Base-by-base conservation (phyloP, 2,329 filamentous ascomycete species). In the Trematosphaeria pertusa region DNA sequence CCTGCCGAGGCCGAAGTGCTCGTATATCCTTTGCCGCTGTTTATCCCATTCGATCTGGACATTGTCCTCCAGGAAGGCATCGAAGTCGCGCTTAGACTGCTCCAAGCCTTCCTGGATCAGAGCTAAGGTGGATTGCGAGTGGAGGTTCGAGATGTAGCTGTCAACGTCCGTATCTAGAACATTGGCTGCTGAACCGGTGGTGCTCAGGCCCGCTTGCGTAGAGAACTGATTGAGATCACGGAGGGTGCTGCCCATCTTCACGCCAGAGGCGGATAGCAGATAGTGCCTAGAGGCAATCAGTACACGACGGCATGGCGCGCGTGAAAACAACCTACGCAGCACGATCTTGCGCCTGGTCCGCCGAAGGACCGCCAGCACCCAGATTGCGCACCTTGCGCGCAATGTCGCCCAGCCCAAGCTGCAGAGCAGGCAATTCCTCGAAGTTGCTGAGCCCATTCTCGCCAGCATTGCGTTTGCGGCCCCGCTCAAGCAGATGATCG, bases 1-100 rank as follows among this genome's bases (percentile, higher is more conserved):
- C 53, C 73, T 76, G 33, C 77, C 79, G 12, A 99, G 87, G 11
- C 94, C 94, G 71, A 99, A 97, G 73, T 99, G 94, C 64, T 96
- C 87, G 73, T 97, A 97, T 55, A 99, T 96, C 57, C 87, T 87
- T 72, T 89, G 90, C 53, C 93, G 87, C 75, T 97, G 93, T 12
- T 88, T 87, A 61, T 97, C 92, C 92, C 94, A 97, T 70, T 97
- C 91, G 78, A 96, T 87, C 21, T 91, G 90, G 38, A 97, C 86
- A 66, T 96, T 95, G 62, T 97, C 92, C 69, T 97, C 92, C 45
- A 99, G 80, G 70, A 96, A 97, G 50, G 84, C 83, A 69, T 99
- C 92, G 69, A 99, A 97, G 66, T 97, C 94, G 45, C 86, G 85
- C 50, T 93, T 87, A 3, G 92, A 94, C 64, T 92, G 86, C 64